phyloP scores from a whole-genome alignment of 108 stramenopile genomes.

The Hondaea fermentalgiana region DNA sequence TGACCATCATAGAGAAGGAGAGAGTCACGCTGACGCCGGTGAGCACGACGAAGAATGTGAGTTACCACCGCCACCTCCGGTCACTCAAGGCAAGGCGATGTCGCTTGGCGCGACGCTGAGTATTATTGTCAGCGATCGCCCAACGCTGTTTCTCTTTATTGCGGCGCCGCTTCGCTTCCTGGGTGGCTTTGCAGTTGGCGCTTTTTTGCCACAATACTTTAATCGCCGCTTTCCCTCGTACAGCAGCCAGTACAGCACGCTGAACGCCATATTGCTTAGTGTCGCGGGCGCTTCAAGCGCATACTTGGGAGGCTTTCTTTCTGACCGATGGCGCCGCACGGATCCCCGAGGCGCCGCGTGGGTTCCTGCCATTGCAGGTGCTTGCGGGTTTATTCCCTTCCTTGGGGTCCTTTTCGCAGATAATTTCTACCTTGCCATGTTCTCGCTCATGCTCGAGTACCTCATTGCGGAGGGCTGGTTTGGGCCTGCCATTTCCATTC shows the following conservation, averaged over 20 bases:
- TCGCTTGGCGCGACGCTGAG: neutral
- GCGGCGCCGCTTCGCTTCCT: conserved; percentile 1
- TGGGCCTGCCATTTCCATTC: conserved; percentile 2
- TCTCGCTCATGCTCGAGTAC: conserved; percentile 4
- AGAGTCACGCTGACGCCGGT: too few relatives aligned
- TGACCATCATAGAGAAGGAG: too few relatives aligned
- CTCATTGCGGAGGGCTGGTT: neutral
- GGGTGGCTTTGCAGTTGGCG: neutral
- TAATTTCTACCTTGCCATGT: neutral
- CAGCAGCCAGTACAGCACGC: neutral
- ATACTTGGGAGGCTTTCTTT: neutral
- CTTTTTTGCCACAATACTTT: neutral
- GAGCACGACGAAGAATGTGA: too few relatives aligned
- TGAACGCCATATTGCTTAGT: neutral
- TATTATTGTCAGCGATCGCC: neutral
- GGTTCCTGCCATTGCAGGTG: neutral
- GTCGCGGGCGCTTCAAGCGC: neutral
- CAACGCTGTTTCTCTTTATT: neutral
- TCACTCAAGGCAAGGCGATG: neutral
- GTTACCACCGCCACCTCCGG: too few relatives aligned
- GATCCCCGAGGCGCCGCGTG: neutral
- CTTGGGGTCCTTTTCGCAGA: neutral
- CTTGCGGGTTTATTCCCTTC: neutral
- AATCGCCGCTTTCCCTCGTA: neutral
- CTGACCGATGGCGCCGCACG: neutral